Evolutionary conservation across 139 green algal genomes (phyloP).

Genomic region (Tetradesmus obliquus): DNA sequence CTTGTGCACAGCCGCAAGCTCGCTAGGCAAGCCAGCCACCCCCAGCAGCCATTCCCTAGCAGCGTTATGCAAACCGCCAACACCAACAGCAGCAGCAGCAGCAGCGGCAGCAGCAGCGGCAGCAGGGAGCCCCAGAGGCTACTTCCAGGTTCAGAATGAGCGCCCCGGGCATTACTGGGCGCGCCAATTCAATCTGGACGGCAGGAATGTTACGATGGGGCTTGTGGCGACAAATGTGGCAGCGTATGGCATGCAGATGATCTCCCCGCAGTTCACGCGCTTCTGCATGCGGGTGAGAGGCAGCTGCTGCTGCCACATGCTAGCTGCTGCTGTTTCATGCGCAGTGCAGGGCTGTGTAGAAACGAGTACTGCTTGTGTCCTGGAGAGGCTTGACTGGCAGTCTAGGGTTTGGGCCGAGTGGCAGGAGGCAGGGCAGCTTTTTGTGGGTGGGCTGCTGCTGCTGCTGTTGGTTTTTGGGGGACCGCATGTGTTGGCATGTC

Average conservation of each 20-base stretch:
- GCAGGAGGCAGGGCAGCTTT: too few relatives aligned
- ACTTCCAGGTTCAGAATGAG: background rate
- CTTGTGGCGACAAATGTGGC: constrained; percentile 10
- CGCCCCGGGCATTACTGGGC: background rate
- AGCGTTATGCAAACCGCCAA: background rate
- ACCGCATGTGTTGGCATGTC: too few relatives aligned
- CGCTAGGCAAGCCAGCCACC: background rate
- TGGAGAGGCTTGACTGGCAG: too few relatives aligned
- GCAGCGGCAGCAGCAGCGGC: constrained; percentile 21
- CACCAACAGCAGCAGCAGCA: background rate
- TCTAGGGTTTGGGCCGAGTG: too few relatives aligned
- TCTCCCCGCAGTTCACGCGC: background rate
- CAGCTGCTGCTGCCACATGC: background rate
- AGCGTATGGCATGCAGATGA: constrained; percentile 12
- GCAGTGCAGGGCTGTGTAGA: too few relatives aligned
- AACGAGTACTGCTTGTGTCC: too few relatives aligned
- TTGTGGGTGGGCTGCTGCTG: background rate
- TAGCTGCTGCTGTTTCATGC: too few relatives aligned
- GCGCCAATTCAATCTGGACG: background rate
- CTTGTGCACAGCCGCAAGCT: background rate
- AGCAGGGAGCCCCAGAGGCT: background rate
- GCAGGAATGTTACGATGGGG: background rate
- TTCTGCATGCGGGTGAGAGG: background rate
- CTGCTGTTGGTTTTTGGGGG: too few relatives aligned
- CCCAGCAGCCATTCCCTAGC: background rate